Evolutionary conservation across 164 flowering plant species (phyloP), one percentile per base, ranked within the genome.

Genomic region (Hamamelis virginiana): DNA sequence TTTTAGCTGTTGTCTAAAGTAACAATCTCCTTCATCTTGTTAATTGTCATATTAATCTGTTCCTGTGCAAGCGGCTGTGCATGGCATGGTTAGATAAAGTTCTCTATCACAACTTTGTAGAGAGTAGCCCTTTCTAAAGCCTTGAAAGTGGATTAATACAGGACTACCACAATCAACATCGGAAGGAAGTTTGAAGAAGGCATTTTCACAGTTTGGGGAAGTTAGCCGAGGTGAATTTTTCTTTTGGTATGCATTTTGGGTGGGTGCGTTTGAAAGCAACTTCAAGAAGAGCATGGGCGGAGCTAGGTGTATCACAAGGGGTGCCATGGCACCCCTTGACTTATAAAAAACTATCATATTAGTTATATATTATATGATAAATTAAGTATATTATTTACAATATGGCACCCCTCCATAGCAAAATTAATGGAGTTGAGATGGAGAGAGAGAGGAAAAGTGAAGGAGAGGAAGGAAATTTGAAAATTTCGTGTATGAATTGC

Each of bases 201-300:
- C 58, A n/a, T 79, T 79, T 70, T 72, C 82, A 38, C 65, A 51
- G 5, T 75, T 66, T 67, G 81, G 81, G 61, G 46, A 69, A 66
- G 79, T 78, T 38, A 47, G 33, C 45, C 60, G 45, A 70, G 78
- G 81, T 78, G 9, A 66, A 0, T 55, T 55, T 21, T 55, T 23
- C 19, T 23, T 19, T 53, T 14, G 21, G 13, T 55, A 19, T 53
- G 23, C 41, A 2, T 33, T 33, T 33, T 33, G 41, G 41, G 2
- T 2, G 6, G 41, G 41, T 33, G 41, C 6, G 41, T 33, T 33
- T 33, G 41, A 33, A 33, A 6, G 41, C 2, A 33, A 33, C 41
- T 33, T 33, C 41, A 33, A 33, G 41, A 33, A 33, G 6, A 33
- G 41, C n/a, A n/a, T n/a, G n/a, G n/a, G n/a, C n/a, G n/a, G n/a